Base-by-base conservation (phyloP, 768 basidiomycete genomes). In the Tricholoma terreum region DNA sequence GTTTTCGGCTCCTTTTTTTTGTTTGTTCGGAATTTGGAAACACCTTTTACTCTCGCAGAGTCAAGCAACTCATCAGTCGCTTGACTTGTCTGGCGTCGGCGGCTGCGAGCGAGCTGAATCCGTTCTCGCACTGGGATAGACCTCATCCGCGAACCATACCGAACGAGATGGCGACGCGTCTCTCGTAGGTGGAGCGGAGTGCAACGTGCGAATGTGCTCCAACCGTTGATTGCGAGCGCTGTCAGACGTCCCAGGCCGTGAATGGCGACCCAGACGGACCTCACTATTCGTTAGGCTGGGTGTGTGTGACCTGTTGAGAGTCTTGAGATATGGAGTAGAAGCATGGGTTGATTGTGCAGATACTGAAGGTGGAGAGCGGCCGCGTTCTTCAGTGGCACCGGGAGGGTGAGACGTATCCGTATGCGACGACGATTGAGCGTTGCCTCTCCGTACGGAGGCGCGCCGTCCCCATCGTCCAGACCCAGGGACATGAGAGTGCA, bases 151-250 rank as follows among this genome's bases (percentile, higher is more conserved):
- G 50, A 80, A 80, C 54, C 78, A 61, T 15, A 81, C 72, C 35
- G 75, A 78, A 22, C 80, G 67, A 34, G 79, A 70, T 2, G 80
- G 80, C 21, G 80, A 81, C 15, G 59, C 69, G 19, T 80, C 79
- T 45, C 79, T 66, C 24, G 75, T 73, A 14, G 69, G 66, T n/a
- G 67, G 64, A 2, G 61, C 55, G 12, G 62, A 63, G 50, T 72
- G 65, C 52, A 68, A 56, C 49, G 66, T 67, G 9, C 70, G 62
- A 9, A 75, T 71, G 17, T 63, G 69, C 35, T 75, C 70, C 15
- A 77, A 40, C 31, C 73, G 68, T 6, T 70, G 65, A 46, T 75
- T 68, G 34, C 68, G 69, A 30, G 63, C 64, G 21, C 63, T 58
- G 35, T 71, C 70, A 19, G 61, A 70, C 17, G 67, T 69, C 1